Conservation (phyloP, 306 rosid species). For the Echinosophora koreensis region DNA sequence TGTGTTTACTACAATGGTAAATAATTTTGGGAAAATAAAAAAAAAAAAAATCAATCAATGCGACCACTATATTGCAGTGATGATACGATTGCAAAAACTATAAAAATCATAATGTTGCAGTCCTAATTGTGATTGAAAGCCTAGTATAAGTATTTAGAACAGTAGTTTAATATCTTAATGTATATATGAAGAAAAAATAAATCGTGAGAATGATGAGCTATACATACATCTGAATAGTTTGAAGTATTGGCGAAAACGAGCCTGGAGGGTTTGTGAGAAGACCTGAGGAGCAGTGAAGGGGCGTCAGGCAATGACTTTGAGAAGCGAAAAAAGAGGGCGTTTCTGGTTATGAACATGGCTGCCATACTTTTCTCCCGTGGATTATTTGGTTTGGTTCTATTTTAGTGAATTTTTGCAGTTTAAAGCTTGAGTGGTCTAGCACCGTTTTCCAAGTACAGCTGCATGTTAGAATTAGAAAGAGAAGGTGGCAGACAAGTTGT, state of each 20-base stretch:
- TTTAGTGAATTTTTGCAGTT: not conserved
- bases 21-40: too few species aligned
- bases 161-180: too few species aligned
- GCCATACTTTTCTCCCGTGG: conserved; percentile 55
- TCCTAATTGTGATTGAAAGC: too few species aligned
- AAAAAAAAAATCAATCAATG: too few species aligned
- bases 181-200: not conserved
- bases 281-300: conserved; percentile 34
- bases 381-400: not conserved
- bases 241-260: conserved; percentile 57
- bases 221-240: conserved; percentile 51
- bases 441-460: not conserved
- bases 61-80: too few species aligned
- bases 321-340: conserved; percentile 55
- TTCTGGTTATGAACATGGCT: conserved; percentile 52
- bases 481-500: conserved; percentile 26
- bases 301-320: conserved; percentile 58
- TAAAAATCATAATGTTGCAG: too few species aligned
- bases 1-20: too few species aligned
- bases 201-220: not conserved
- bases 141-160: too few species aligned
- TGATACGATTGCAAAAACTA: too few species aligned
- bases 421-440: conserved; percentile 27
- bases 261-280: conserved; percentile 50
- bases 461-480: conserved; percentile 16